These are phyloP conservation scores for Rhododendron mucronatum DNA, from an alignment of 148 eudicot genomes.

Conservation along the genomic window DNA sequence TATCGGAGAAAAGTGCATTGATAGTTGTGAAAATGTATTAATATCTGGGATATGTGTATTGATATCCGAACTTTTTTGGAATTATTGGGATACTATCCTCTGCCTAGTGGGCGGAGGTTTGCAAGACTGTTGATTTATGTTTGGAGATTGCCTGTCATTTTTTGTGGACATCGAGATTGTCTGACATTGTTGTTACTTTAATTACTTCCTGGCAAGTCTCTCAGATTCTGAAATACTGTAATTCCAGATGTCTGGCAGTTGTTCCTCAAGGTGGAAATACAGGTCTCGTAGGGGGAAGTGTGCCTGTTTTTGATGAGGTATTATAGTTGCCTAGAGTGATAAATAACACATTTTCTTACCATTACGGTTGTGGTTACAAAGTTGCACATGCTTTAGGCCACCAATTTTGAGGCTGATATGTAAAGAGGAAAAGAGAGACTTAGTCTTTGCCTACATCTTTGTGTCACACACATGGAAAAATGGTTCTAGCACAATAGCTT, in stretches of 20 bases:
- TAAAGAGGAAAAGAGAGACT: not conserved
- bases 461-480: not conserved
- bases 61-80: too few species aligned
- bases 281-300: conserved; percentile 99
- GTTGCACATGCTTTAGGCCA: not conserved
- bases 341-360: not conserved
- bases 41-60: too few species aligned
- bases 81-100: too few species aligned
- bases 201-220: conserved; percentile 50
- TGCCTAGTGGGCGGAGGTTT: too few species aligned
- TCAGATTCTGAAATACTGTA: conserved; percentile 66
- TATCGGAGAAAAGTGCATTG: too few species aligned
- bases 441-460: not conserved
- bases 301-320: conserved; percentile 97
- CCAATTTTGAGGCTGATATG: not conserved
- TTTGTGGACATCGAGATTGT: not conserved
- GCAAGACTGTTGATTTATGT: too few species aligned
- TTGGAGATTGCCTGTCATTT: not conserved
- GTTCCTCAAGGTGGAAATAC: conserved; percentile 99
- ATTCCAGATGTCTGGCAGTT: conserved; percentile 70
- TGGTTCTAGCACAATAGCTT: not conserved
- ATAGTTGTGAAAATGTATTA: too few species aligned
- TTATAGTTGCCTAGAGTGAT: not conserved
- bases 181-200: not conserved
- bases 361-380: not conserved